A percentile compares a stretch with the other conserved stretches of the same genome.
These are phyloP conservation scores for Ilex aquifolium DNA, from an alignment of 257 asterid genomes.

Conservation along the genomic window DNA sequence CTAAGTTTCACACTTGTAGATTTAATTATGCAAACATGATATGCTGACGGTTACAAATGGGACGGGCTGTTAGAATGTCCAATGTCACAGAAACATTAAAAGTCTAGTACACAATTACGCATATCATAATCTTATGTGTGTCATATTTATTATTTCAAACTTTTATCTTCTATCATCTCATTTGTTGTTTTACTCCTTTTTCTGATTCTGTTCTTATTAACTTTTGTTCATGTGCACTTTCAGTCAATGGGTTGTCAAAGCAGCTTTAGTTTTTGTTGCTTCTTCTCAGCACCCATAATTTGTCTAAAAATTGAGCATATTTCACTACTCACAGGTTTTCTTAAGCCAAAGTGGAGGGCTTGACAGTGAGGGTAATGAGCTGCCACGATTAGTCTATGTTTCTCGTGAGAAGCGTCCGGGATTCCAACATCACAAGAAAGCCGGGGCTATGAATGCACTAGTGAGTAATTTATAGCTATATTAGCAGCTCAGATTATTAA, in stretches of 20 bases:
- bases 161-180: background rate
- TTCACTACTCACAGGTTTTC: conserved; percentile 61
- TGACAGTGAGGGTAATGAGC: conserved; percentile 92
- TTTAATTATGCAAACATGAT: background rate
- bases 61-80: no score
- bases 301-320: background rate
- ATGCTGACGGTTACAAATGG: no score
- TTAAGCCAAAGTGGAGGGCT: conserved; percentile 97
- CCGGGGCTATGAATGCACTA: conserved; percentile 98
- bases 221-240: background rate
- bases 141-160: background rate
- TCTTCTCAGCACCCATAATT: conserved; percentile 2
- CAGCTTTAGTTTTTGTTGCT: background rate
- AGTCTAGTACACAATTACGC: no score
- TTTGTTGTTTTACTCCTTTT: background rate
- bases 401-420: conserved; percentile 99
- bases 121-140: no score
- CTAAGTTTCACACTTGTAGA: background rate
- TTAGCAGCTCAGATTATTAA: background rate
- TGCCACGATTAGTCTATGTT: conserved; percentile 88
- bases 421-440: conserved; percentile 95
- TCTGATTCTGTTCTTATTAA: background rate
- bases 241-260: background rate
- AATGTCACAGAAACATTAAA: no score
- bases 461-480: conserved; percentile 38